Conservation (phyloP, 129 eudicot genomes). For the Mikania micrantha region DNA sequence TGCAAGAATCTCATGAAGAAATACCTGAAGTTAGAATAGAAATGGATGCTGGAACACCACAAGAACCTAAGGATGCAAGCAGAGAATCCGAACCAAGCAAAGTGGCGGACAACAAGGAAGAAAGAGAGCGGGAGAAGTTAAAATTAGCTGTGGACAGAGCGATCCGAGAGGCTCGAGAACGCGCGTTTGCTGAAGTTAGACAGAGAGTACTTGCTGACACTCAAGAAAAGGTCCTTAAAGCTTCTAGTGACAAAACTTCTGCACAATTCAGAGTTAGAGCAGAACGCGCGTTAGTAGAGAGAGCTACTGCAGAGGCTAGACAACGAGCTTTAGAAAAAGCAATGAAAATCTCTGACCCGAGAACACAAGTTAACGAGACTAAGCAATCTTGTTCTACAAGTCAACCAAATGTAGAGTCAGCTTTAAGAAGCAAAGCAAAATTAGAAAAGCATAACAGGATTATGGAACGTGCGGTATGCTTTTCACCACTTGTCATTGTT, state of each 20-base stretch:
- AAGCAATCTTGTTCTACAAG: constrained; percentile 58
- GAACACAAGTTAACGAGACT: constrained; percentile 25
- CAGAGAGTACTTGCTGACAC: constrained; percentile 69
- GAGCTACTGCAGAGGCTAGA: constrained; percentile 91
- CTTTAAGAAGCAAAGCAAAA: constrained; percentile 72
- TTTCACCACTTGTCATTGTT: background rate
- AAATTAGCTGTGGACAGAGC: constrained; percentile 81
- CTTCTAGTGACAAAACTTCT: constrained; percentile 44
- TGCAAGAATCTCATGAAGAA: constrained; percentile 20
- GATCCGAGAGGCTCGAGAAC: constrained; percentile 94
- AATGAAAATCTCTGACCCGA: constrained; percentile 31
- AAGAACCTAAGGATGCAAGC: constrained; percentile 26
- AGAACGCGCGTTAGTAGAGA: constrained; percentile 94
- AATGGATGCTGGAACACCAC: constrained; percentile 29
- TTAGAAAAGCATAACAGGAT: constrained; percentile 85
- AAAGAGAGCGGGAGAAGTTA: constrained; percentile 63
- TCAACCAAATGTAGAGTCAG: constrained; percentile 19
- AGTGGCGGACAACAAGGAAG: constrained; percentile 30
- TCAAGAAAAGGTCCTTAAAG: constrained; percentile 52
- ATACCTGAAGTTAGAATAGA: constrained; percentile 19
- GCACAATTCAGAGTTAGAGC: constrained; percentile 60
- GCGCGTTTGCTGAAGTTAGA: constrained; percentile 75
- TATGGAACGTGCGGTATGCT: constrained; percentile 79
- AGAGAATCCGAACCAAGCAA: constrained; percentile 27
- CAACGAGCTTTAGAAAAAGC: constrained; percentile 90